phyloP scores from a whole-genome alignment of 768 basidiomycete species.

The Holtermanniella nyarrowii region DNA sequence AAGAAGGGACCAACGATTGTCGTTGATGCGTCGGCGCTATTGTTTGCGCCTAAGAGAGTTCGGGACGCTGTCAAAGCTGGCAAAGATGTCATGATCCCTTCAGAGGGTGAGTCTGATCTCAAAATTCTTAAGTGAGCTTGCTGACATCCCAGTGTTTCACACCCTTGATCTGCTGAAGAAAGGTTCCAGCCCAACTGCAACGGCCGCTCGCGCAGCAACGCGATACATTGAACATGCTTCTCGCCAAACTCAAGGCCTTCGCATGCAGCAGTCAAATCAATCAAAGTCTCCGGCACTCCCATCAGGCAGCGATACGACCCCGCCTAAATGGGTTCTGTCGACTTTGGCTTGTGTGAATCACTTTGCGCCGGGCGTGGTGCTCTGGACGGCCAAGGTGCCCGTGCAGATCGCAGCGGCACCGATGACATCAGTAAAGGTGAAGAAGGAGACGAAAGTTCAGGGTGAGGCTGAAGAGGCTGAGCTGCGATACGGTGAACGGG shows the following conservation, averaged over 20 bases:
- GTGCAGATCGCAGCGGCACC: no score
- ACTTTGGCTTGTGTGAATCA: conserved; percentile 15
- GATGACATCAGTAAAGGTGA: neutral
- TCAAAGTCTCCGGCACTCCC: neutral
- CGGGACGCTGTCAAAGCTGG: conserved; percentile 72
- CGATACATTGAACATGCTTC: conserved; percentile 59
- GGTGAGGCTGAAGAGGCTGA: neutral
- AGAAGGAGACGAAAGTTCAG: neutral
- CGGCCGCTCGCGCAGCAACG: conserved; percentile 75
- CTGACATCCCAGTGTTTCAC: conserved; percentile 59
- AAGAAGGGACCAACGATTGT: conserved; percentile 30
- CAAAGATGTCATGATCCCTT: conserved; percentile 69
- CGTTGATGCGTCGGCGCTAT: conserved; percentile 30
- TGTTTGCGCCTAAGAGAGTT: conserved; percentile 44
- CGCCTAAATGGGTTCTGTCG: conserved; percentile 9
- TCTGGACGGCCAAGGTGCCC: neutral
- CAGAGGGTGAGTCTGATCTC: conserved; percentile 58
- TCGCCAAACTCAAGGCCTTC: conserved; percentile 6
- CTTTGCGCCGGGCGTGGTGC: conserved; percentile 1
- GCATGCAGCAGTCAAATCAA: neutral
- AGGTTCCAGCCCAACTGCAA: conserved; percentile 64
- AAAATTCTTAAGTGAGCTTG: conserved; percentile 1
- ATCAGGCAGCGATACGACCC: neutral
- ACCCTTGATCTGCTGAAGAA: conserved; percentile 90
- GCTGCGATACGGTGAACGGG: neutral